Base-by-base conservation (phyloP, 208 protist genomes). In the Phytomonas francai region DNA sequence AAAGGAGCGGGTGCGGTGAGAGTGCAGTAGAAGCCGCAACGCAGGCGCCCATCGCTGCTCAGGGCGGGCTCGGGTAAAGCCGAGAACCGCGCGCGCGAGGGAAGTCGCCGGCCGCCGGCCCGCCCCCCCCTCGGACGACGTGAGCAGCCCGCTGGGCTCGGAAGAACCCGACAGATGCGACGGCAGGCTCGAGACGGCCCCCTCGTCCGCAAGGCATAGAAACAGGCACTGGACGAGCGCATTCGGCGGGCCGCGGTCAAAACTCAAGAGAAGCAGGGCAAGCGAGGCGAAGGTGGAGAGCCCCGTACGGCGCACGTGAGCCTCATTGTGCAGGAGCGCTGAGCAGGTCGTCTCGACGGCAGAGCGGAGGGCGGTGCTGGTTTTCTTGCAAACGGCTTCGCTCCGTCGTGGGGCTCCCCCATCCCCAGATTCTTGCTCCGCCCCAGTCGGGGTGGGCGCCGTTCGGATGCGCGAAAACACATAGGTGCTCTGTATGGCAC, bases 161-260 rank as follows among this genome's bases (percentile, higher is more conserved):
- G 33, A 36, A 36, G 33, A 36, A 36, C 33, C 33, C 33, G 33
- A 8, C 33, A 11, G 33, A 36, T 11, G 33, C 33, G 33, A 36
- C 33, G 33, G 33, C 8, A 36, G 2, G 28, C 0, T 36, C 36
- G 66, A 16, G 9, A 31, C 45, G 8, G 68, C 39, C 31, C 68
- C 71, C 16, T 67, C 63, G 45, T 85, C 79, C 0, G 71, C 79
- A 22, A 91, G 63, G 68, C 77, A 87, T 4, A 94, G 70, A 54
- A 91, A 81, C 8, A 91, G 64, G 57, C 85, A 94, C 66, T 87
- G 85, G n/a, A 79, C 68, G 12, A 94, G 67, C 28, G 84, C 83
- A 62, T 85, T 91, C 0, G 88, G 82, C 11, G 76, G 39, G 0
- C 54, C 19, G 29, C 78, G 63, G 33, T 64, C 60, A 25, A 84